phyloP scores from a whole-genome alignment of 2,329 filamentous ascomycete species.

The Trichophyton mentagrophytes region DNA sequence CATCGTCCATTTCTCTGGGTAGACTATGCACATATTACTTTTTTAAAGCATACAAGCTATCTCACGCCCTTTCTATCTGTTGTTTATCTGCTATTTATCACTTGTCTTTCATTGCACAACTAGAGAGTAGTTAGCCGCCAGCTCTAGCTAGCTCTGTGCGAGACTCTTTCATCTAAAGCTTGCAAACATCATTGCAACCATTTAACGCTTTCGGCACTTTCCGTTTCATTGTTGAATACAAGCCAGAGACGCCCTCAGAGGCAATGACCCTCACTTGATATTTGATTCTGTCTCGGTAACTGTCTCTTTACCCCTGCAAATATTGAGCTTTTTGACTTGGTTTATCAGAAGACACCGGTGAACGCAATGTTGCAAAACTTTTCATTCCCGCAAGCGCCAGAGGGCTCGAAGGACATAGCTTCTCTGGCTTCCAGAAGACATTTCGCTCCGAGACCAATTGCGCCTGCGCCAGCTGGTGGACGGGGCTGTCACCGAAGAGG shows the following conservation, averaged over 20 bases:
- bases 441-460: background rate
- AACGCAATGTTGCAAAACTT: background rate
- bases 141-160: background rate
- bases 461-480: background rate
- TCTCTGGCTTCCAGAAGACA: background rate
- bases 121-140: background rate
- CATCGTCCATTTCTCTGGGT: background rate
- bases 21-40: conserved; percentile 1
- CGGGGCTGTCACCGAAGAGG: conserved; percentile 55
- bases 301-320: background rate
- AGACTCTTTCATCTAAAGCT: background rate
- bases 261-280: conserved; percentile 1
- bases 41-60: background rate
- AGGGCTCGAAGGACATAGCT: background rate
- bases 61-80: background rate
- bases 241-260: background rate
- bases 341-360: background rate
- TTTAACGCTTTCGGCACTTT: background rate
- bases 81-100: background rate
- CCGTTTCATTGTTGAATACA: background rate
- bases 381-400: background rate
- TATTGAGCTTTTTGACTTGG: background rate
- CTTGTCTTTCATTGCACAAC: background rate
- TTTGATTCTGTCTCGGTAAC: background rate
- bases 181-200: too few species aligned